These are phyloP conservation scores for Metschnikowia colocasiae DNA, from an alignment of 805 yeast genomes.

Conservation along the genomic window DNA sequence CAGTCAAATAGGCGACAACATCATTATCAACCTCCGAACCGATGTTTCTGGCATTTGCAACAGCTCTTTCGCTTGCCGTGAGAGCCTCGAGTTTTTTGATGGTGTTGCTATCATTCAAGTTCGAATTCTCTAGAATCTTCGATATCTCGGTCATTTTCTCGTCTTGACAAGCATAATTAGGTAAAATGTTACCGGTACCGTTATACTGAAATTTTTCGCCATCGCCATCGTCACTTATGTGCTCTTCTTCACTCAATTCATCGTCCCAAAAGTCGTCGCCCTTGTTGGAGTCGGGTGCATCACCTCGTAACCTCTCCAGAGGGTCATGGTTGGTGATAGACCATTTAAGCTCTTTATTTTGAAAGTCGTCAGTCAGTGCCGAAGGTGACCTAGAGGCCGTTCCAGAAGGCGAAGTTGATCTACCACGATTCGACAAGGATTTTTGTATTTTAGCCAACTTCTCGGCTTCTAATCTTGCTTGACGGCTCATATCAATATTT, in stretches of 20 bases:
- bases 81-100: slow-evolving; percentile 52
- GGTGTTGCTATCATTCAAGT: slow-evolving; percentile 42
- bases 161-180: slow-evolving; percentile 50
- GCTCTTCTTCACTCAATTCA: slow-evolving; percentile 56
- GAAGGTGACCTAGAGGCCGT: slow-evolving; percentile 33
- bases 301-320: slow-evolving; percentile 49
- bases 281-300: slow-evolving; percentile 7
- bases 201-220: slow-evolving; percentile 56
- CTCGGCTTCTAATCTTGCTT: slow-evolving; percentile 40
- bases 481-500: slow-evolving; percentile 31
- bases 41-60: slow-evolving; percentile 51
- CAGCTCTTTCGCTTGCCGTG: slow-evolving; percentile 55
- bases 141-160: slow-evolving; percentile 39
- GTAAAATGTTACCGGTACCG: slow-evolving; percentile 56
- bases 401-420: slow-evolving; percentile 36
- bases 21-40: slow-evolving; percentile 36
- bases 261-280: slow-evolving; percentile 18
- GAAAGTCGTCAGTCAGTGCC: slow-evolving; percentile 32
- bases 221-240: slow-evolving; percentile 55
- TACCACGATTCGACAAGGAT: slow-evolving; percentile 34
- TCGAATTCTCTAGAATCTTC: slow-evolving; percentile 36
- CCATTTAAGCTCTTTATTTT: slow-evolving; percentile 50
- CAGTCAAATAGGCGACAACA: slow-evolving; percentile 29
- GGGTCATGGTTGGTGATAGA: slow-evolving; percentile 73
- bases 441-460: slow-evolving; percentile 38